phyloP scores from a whole-genome alignment of 345 rosid genomes.

The Syzygium oleosum region DNA sequence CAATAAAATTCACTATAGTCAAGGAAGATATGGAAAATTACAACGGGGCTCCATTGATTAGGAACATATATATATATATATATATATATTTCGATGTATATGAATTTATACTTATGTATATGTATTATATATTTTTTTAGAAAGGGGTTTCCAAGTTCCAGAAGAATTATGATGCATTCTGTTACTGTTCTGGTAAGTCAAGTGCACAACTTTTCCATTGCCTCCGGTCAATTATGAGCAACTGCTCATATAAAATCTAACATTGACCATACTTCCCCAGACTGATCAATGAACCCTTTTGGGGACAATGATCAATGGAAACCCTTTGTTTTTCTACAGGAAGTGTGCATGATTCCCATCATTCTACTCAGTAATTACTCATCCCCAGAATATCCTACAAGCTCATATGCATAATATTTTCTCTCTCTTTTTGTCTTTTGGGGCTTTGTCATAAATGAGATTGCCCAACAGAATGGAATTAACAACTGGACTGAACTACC shows the following conservation, averaged over 20 bases:
- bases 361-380: neutral
- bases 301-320: neutral
- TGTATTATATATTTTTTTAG: too few species aligned
- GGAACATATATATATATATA: neutral
- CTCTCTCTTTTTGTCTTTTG: neutral
- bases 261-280: neutral
- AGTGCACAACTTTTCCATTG: neutral
- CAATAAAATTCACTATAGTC: neutral
- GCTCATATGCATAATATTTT: neutral
- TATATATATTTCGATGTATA: neutral
- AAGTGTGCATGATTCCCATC: neutral
- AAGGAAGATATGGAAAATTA: neutral
- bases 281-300: neutral
- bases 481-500: neutral
- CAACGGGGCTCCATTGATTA: neutral
- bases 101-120: too few species aligned
- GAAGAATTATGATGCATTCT: neutral
- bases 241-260: neutral
- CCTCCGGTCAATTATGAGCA: neutral
- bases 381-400: neutral
- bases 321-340: neutral
- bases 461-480: neutral
- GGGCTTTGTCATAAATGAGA: neutral
- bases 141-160: neutral
- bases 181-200: neutral